A percentile compares a stretch with the other conserved stretches of the same genome.
Evolutionary conservation across 1,284 basidiomycete genomes (phyloP).

Genomic region (Cryptococcus maquisensis): DNA sequence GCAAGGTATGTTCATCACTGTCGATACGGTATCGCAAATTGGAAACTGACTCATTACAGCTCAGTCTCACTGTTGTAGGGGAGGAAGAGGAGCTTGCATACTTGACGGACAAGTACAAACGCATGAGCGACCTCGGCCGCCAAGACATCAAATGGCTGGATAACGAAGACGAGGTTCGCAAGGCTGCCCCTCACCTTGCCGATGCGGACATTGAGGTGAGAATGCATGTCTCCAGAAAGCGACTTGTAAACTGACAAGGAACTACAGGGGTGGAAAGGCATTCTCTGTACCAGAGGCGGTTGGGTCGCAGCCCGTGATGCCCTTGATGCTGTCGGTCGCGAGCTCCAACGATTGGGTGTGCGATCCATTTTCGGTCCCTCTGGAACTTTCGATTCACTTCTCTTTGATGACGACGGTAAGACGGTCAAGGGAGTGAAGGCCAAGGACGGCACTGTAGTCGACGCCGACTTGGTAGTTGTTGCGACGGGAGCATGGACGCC

Average conservation of each 20-base stretch:
- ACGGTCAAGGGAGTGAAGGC: slow-evolving; percentile 34
- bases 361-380: slow-evolving; percentile 31
- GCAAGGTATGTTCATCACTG: slow-evolving; percentile 22
- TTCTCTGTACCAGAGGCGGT: slow-evolving; percentile 32
- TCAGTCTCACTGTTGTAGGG: slow-evolving; percentile 7
- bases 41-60: neutral
- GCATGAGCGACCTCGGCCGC: neutral
- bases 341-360: slow-evolving; percentile 34
- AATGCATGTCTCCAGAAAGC: slow-evolving; percentile 1
- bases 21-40: neutral
- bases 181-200: slow-evolving; percentile 20
- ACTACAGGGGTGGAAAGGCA: slow-evolving; percentile 31
- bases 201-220: slow-evolving; percentile 18
- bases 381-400: slow-evolving; percentile 33
- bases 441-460: slow-evolving; percentile 33
- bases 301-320: slow-evolving; percentile 44
- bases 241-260: neutral
- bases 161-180: slow-evolving; percentile 26
- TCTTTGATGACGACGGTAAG: slow-evolving; percentile 21
- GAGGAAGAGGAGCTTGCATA: neutral
- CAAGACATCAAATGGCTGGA: slow-evolving; percentile 5
- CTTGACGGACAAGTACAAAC: slow-evolving; percentile 2
- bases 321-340: slow-evolving; percentile 34
- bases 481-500: slow-evolving; percentile 47
- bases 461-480: slow-evolving; percentile 42